A percentile compares a stretch with the other conserved stretches of the same genome.
Evolutionary conservation across 768 basidiomycete species (phyloP).

Genomic region (Strobilomyces dryophilus): DNA sequence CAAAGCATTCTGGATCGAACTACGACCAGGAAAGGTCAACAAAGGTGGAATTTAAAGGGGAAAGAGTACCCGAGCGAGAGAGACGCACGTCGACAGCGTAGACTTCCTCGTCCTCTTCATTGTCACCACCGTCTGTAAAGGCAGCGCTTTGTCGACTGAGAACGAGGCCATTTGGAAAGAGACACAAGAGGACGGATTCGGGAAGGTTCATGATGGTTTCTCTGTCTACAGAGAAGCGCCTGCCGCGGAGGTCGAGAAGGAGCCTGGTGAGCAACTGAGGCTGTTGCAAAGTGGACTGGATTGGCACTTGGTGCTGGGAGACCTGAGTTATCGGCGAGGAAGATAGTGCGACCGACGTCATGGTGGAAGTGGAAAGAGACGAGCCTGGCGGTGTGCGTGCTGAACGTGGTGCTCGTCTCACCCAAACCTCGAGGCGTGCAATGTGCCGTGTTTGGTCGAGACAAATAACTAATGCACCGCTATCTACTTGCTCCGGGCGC

Average conservation of each 20-base stretch:
- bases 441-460: constrained; percentile 26
- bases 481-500: no score
- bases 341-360: constrained; percentile 40
- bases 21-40: constrained; percentile 30
- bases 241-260: constrained; percentile 87
- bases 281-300: constrained; percentile 74
- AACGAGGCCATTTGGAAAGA: constrained; percentile 97
- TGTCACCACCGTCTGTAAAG: constrained; percentile 67
- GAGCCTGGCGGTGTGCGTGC: constrained; percentile 5
- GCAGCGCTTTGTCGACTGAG: constrained; percentile 82
- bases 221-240: constrained; percentile 89
- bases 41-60: not conserved
- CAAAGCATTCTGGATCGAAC: constrained; percentile 98
- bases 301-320: constrained; percentile 48
- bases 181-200: constrained; percentile 91
- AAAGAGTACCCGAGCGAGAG: constrained; percentile 5
- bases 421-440: constrained; percentile 29
- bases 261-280: constrained; percentile 86
- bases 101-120: constrained; percentile 83
- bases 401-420: constrained; percentile 19
- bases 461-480: constrained; percentile 24
- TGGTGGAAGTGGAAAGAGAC: constrained; percentile 20
- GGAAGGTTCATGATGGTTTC: constrained; percentile 98
- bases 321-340: constrained; percentile 57
- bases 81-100: constrained; percentile 92